Percentiles rank a stretch among this genome's conserved stretches.
Evolutionary conservation across 371 early-diverging fungal species (phyloP).

Genomic region (Lichtheimia corymbifera): DNA sequence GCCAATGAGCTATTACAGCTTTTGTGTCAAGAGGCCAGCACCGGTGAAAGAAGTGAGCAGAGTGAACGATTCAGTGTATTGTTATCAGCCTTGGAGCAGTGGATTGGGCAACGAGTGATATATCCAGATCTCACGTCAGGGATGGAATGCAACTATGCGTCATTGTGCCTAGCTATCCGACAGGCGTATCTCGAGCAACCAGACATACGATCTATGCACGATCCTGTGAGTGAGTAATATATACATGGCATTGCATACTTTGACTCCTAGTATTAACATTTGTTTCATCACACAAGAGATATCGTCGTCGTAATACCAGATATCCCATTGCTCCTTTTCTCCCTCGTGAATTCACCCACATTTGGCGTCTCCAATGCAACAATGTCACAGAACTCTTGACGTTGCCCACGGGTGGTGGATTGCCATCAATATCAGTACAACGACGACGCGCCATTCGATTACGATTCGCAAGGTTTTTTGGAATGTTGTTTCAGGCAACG

Average conservation of each 20-base stretch:
- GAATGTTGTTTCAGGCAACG: constrained; percentile 40
- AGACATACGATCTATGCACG: constrained; percentile 45
- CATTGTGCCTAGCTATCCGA: constrained; percentile 38
- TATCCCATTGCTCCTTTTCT: constrained; percentile 52
- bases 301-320: constrained; percentile 49
- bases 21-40: constrained; percentile 32
- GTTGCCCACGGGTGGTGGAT: neutral
- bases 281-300: constrained; percentile 32
- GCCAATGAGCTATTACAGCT: constrained; percentile 29
- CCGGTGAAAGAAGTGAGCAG: constrained; percentile 30
- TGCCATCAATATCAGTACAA: neutral
- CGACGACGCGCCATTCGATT: constrained; percentile 6
- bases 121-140: constrained; percentile 18
- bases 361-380: constrained; percentile 47
- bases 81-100: constrained; percentile 35
- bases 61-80: constrained; percentile 34
- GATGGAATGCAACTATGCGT: constrained; percentile 40
- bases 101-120: constrained; percentile 32
- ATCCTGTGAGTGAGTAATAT: constrained; percentile 33
- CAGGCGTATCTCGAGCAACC: constrained; percentile 42
- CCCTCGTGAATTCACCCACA: constrained; percentile 43
- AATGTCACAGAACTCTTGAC: constrained; percentile 9
- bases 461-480: constrained; percentile 48
- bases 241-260: neutral
- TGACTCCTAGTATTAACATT: too few relatives aligned